Evolutionary conservation across 495 filamentous ascomycete species (phyloP), one percentile per base, ranked within the genome.

Genomic region (Annulohypoxylon bovei): DNA sequence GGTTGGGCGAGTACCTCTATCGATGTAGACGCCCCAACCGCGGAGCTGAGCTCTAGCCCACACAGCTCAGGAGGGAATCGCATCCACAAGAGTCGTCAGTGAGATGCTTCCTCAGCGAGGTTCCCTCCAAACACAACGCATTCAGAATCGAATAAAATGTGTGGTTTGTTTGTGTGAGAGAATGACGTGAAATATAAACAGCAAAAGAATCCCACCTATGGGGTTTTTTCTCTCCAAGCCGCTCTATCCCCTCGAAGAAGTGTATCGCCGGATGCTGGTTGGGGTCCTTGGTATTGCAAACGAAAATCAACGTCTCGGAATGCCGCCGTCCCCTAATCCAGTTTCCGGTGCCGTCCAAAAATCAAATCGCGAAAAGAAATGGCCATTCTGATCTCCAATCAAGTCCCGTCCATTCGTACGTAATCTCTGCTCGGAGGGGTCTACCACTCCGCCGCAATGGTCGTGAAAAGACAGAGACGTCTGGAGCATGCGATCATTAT

Each of bases 41-140:
- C 53, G 42, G 59, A 68, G 65, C 57, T 70, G 69, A 75, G 63
- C 50, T 58, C 35, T 60, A 40, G 63, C 72, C 42, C 64, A 58
- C 71, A 60, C 66, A 67, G 65, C 66, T 62, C 42, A 49, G 18
- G 55, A 74, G 57, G 42, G 56, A 47, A 65, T 33, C 40, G 58
- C 75, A 77, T 70, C 70, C 73, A 73, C 75, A 75, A 71, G 75
- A 62, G 55, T 75, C 75, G 73, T 77, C 56, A 77, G 75, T 77
- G 75, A 61, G 73, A 77, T 77, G 75, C 65, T 62, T 67, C 67
- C 67, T 25, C 23, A 18, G 42, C 35, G 18, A 69, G 47, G 40
- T 12, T 39, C 74, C 67, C 66, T 73, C 70, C 67, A 73, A 73
- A 70, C 72, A 50, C 71, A 70, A 70, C 66, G 70, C 62, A 67